Percentiles rank a stretch among this genome's conserved stretches.
These are phyloP conservation scores for Escallonia rubra DNA, from an alignment of 129 eudicot genomes.

Conservation along the genomic window DNA sequence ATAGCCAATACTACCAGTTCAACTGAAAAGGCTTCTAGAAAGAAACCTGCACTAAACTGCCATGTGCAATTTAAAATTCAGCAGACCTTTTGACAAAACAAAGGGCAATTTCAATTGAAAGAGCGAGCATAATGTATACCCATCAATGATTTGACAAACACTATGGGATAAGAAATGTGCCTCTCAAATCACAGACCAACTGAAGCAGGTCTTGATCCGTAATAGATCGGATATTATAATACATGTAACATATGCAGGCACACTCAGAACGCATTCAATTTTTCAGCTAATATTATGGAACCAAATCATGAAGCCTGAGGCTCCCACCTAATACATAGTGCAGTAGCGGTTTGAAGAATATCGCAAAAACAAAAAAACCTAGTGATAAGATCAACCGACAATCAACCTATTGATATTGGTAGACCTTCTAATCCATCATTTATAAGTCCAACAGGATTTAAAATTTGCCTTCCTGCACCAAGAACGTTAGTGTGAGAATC, in stretches of 20 bases:
- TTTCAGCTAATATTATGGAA: no score
- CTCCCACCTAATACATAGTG: no score
- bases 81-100: not conserved
- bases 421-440: no score
- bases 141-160: not conserved
- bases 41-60: constrained; percentile 14
- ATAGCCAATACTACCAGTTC: constrained; percentile 19
- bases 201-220: not conserved
- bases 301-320: no score
- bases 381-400: no score
- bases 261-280: not conserved
- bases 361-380: no score
- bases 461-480: no score
- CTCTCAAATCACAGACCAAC: no score
- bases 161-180: not conserved
- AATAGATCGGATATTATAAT: not conserved
- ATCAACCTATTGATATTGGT: no score
- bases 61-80: not conserved
- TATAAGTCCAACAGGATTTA: no score
- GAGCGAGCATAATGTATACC: not conserved
- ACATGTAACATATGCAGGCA: not conserved
- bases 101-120: not conserved
- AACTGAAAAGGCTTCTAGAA: constrained; percentile 16
- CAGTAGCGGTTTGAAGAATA: no score
- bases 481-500: no score